Evolutionary conservation across 2,329 filamentous ascomycete species (phyloP).

Genomic region (Pestalotiopsis sp.): DNA sequence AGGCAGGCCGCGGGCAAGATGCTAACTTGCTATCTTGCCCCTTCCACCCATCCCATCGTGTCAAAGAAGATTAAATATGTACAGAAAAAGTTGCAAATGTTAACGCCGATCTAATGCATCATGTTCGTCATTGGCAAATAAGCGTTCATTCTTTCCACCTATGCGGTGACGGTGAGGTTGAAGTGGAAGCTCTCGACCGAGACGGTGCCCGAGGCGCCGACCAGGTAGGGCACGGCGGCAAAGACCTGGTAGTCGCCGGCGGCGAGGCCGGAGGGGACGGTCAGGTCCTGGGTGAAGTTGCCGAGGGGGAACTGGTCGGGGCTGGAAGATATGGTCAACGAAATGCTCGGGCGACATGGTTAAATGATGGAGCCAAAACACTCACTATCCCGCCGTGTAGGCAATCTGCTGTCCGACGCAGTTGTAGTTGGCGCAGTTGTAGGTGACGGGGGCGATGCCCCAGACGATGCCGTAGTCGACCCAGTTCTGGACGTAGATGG

Average conservation of each 20-base stretch:
- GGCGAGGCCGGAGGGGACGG: conserved; percentile 19
- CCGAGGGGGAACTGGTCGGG: conserved; percentile 13
- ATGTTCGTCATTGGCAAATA: not conserved
- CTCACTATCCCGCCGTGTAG: conserved; percentile 29
- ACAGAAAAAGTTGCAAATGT: not conserved
- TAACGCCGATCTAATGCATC: conserved; percentile 10
- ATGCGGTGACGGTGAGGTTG: conserved; percentile 22
- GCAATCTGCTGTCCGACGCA: conserved; percentile 31
- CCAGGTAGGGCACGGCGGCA: conserved; percentile 30
- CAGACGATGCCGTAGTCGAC: conserved; percentile 35
- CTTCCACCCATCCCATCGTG: no score
- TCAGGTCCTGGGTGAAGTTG: conserved; percentile 21
- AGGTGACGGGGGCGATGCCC: conserved; percentile 23
- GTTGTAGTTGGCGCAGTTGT: conserved; percentile 20
- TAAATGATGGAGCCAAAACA: not conserved
- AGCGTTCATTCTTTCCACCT: not conserved
- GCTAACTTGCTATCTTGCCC: not conserved
- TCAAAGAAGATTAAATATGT: not conserved
- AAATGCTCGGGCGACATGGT: no score
- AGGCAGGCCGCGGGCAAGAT: not conserved
- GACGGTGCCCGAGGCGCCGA: conserved; percentile 29
- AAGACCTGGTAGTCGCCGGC: conserved; percentile 26
- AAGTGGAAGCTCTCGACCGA: conserved; percentile 18
- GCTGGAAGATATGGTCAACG: conserved; percentile 11
- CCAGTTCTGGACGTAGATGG: conserved; percentile 37